Evolutionary conservation across 306 rosid genomes (phyloP), one percentile per base, ranked within the genome.

Genomic region (Amphicarpaea edgeworthii): DNA sequence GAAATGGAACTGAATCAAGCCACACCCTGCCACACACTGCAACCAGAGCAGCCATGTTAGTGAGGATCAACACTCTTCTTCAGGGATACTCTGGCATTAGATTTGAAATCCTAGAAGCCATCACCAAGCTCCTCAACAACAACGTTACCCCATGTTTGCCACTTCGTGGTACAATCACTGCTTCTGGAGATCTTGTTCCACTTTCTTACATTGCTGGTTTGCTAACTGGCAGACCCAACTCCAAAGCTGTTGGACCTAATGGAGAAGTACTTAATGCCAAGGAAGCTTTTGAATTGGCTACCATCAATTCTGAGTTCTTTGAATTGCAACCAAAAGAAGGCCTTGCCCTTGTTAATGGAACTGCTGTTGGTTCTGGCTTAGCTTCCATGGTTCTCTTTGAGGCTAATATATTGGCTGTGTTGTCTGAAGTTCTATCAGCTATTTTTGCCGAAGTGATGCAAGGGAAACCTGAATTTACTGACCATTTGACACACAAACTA

Each of bases 21-120:
- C 90, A 87, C 70, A 91, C 84, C 2, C 57, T 93, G 76, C 91
- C 98, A 8, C 91, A 86, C 58, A 51, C 90, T 0, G 84, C 98
- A 32, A 85, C 96, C 0, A 85, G 97, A 59, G 97, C 98, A 5
- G 98, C 97, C 8, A 90, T 93, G 90, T 65, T 93, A 0, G 98
- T 93, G 30, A 75, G 98, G 28, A 90, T 88, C 66, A 93, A 93
- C 85, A 91, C 98, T 1, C 98, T 93, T 30, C 93, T 93, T n/a
- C 98, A 93, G 68, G 98, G 98, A 7, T 93, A 93, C 85, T 93
- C 98, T 0, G 98, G 98, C 51, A 93, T 93, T 1, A 82, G 98
- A 78, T 93, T 93, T 37, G 97, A 93, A 81, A 91, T 93, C 75
- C 16, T 93, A 40, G 97, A 93, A 78, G 91, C 93, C 77, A 87